Base-by-base conservation (phyloP, 345 rosid species). In the Diplotaxis tenuifolia region DNA sequence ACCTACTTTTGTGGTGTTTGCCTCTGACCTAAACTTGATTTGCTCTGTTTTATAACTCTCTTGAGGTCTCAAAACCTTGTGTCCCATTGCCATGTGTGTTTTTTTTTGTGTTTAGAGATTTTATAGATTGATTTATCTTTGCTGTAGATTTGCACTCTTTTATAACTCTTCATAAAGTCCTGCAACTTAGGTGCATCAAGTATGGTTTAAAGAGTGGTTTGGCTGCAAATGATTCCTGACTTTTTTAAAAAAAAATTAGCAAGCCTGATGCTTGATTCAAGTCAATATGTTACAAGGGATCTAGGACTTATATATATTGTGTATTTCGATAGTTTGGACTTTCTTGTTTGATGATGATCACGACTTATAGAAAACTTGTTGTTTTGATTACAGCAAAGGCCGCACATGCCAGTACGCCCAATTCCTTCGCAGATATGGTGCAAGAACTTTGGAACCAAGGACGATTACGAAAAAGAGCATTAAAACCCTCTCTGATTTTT, bases 381-480 rank as follows among this genome's bases (percentile, higher is more conserved):
- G 45, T 25, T 40, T 19, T 6, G 10, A 12, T 68, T 68, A 16
- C 89, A 95, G 99, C 99, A 92, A 95, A 88, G 99, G 71, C 98
- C 99, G 59, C 99, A 92, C 67, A 83, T 78, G 59, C 98, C 99
- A 0, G 88, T 95, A 73, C 96, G 92, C 32, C 99, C 98, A 9
- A 95, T 95, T 76, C 99, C 99, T 14, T 95, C 99, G 7, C 99
- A 95, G 83, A 79, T 95, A 0, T 95, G 99, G 99, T 95, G 98
- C 94, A 95, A 95, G 85, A 95, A 95, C 80, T 95, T 92, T 76
- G 98, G 99, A 72, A 82, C 84, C 22, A 92, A 95, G 71, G 99
- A 92, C 64, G 81, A 78, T 66, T 78, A 78, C 65, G 81, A 78
- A 61, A 72, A 78, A 19, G 81, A 78, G 77, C 81, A 78, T 54